These are phyloP conservation scores for Schizophyllum amplum DNA, from an alignment of 1,284 basidiomycete species.

Conservation along the genomic window DNA sequence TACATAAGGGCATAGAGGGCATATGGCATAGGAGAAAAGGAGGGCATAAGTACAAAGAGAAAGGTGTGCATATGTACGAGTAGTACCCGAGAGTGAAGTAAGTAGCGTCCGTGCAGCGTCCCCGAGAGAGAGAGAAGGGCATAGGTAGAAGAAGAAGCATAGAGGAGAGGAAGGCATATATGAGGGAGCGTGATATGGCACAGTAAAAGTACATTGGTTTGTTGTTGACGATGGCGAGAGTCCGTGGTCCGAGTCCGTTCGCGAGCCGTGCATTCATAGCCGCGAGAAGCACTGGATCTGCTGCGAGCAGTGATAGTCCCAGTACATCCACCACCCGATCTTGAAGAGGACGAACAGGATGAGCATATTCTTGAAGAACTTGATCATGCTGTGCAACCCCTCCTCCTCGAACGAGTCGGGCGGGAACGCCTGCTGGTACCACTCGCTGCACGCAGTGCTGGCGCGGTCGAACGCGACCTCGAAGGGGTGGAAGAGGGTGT, in stretches of 20 bases:
- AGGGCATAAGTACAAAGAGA: neutral
- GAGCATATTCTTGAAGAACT: neutral
- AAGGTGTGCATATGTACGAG: neutral
- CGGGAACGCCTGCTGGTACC: neutral
- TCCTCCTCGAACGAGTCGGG: neutral
- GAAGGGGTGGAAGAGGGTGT: neutral
- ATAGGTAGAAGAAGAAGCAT: neutral
- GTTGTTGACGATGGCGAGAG: neutral
- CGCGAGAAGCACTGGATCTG: neutral
- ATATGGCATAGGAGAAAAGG: neutral
- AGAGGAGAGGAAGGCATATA: neutral
- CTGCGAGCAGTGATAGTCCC: neutral
- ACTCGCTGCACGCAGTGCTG: neutral
- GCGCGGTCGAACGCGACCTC: neutral
- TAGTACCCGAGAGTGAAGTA: no score
- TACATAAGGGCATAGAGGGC: neutral
- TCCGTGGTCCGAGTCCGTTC: no score
- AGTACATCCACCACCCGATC: neutral
- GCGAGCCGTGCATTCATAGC: neutral
- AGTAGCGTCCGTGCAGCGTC: neutral
- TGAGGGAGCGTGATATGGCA: neutral
- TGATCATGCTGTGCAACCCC: neutral
- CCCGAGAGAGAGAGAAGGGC: neutral
- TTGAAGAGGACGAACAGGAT: neutral
- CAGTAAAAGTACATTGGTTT: neutral